Evolutionary conservation across 345 rosid genomes (phyloP).

Genomic region (Gynandropsis gynandra): DNA sequence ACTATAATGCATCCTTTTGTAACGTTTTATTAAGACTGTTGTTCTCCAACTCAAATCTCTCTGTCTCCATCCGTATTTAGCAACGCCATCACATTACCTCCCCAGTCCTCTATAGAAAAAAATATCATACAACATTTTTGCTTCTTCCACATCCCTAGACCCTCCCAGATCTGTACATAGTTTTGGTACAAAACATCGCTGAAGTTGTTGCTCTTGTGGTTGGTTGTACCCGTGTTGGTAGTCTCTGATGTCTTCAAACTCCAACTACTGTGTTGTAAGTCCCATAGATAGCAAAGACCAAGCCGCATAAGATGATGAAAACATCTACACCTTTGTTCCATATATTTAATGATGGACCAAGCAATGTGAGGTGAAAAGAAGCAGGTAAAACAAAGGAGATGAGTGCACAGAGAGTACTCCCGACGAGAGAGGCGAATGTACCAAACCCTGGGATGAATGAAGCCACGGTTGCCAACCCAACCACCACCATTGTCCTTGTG

Average conservation of each 20-base stretch:
- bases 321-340: conserved; percentile 61
- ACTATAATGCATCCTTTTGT: no score
- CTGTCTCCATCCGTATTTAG: no score
- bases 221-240: no score
- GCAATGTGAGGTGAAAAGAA: conserved; percentile 56
- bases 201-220: no score
- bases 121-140: no score
- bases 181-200: no score
- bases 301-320: conserved; percentile 49
- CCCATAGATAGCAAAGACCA: conserved; percentile 67
- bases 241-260: conserved; percentile 19
- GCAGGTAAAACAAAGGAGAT: conserved; percentile 83
- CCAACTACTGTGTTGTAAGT: conserved; percentile 54
- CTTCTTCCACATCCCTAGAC: no score
- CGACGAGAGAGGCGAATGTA: conserved; percentile 60
- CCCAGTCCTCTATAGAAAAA: no score
- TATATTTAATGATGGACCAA: conserved; percentile 49
- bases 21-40: no score
- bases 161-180: no score
- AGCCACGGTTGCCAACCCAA: conserved; percentile 54
- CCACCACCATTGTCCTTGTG: conserved; percentile 47
- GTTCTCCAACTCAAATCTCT: no score
- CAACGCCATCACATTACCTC: no score
- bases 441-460: conserved; percentile 74
- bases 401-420: conserved; percentile 70